These are phyloP conservation scores for Amanita pallidorosea DNA, from an alignment of 768 basidiomycete species.

Conservation along the genomic window DNA sequence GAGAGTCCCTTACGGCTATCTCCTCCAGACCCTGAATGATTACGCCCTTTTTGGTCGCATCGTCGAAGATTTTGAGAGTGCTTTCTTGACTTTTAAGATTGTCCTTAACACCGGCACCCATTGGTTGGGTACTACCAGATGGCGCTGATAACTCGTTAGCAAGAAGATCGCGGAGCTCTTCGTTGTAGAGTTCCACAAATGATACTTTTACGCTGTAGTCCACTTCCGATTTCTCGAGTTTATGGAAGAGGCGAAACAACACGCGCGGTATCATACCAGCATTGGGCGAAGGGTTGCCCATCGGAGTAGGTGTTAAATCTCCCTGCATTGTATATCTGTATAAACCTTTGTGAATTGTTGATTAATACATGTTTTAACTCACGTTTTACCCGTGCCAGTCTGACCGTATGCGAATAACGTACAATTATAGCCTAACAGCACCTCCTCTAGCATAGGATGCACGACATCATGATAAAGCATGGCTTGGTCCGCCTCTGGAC, in stretches of 20 bases:
- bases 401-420: constrained; percentile 97
- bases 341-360: not conserved
- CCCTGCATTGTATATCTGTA: constrained; percentile 94
- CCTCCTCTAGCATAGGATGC: constrained; percentile 84
- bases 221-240: constrained; percentile 61
- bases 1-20: constrained; percentile 67
- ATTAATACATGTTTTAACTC: constrained; percentile 19
- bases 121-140: constrained; percentile 58
- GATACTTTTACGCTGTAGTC: constrained; percentile 94
- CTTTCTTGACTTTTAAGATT: constrained; percentile 25
- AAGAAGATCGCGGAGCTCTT: constrained; percentile 92
- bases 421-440: constrained; percentile 94
- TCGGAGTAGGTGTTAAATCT: constrained; percentile 69
- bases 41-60: constrained; percentile 77
- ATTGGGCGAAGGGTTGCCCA: constrained; percentile 79
- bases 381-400: constrained; percentile 99
- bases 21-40: constrained; percentile 95
- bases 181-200: constrained; percentile 94
- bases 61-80: constrained; percentile 88
- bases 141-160: constrained; percentile 69
- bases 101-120: constrained; percentile 60
- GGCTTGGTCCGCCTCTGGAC: constrained; percentile 92
- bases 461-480: constrained; percentile 93
- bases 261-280: constrained; percentile 96
- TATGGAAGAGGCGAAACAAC: constrained; percentile 83